Evolutionary conservation across 192 early-diverging fungal species (phyloP).

Genomic region (Coemansia sp.): DNA sequence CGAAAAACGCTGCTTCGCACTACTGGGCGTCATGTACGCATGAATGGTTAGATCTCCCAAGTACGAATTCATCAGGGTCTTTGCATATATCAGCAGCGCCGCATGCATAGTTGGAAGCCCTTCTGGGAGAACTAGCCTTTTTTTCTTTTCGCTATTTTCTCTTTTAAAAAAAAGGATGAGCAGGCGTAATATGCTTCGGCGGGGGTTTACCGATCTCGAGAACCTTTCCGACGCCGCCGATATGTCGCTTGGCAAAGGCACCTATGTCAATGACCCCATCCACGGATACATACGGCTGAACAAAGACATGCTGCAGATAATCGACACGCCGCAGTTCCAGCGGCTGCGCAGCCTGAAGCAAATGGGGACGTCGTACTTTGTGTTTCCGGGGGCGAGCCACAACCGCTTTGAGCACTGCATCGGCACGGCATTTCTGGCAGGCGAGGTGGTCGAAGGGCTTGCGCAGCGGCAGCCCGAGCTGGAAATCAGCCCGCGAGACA

Average conservation of each 20-base stretch:
- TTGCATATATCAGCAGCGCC: too few species aligned
- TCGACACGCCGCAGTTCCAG: constrained; percentile 97
- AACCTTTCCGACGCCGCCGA: constrained; percentile 3
- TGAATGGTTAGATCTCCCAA: constrained; percentile 33
- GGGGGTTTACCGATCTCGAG: constrained; percentile 20
- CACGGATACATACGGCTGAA: constrained; percentile 74
- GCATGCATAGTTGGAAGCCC: too few species aligned
- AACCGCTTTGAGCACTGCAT: constrained; percentile 96
- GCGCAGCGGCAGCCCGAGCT: constrained; percentile 73
- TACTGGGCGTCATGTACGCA: constrained; percentile 50
- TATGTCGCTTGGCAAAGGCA: constrained; percentile 5
- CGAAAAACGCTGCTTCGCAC: constrained; percentile 43
- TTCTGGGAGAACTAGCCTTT: not conserved
- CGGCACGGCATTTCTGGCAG: constrained; percentile 82
- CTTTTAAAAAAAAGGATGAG: constrained; percentile 8
- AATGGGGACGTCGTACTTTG: constrained; percentile 80
- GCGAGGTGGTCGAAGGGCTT: constrained; percentile 68
- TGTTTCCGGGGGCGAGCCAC: constrained; percentile 92
- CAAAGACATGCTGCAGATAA: constrained; percentile 60
- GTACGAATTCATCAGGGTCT: not conserved
- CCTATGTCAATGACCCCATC: constrained; percentile 48
- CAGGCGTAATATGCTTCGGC: constrained; percentile 18
- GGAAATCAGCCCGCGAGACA: constrained; percentile 72
- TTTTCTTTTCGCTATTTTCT: not conserved
- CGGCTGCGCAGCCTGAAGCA: constrained; percentile 91